phyloP scores from a whole-genome alignment of 768 basidiomycete species.

The Omphalotus guepiniiformis region DNA sequence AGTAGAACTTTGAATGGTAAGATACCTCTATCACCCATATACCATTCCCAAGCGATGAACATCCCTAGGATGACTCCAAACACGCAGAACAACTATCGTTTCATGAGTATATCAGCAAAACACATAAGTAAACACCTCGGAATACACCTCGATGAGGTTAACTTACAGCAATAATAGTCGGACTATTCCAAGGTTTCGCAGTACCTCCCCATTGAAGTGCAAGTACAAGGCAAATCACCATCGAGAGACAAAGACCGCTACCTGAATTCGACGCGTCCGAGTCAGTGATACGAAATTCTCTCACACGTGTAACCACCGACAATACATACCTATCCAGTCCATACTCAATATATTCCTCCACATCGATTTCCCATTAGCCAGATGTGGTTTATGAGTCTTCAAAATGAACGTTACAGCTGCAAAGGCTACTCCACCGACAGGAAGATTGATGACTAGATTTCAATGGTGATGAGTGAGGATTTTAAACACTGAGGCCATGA shows the following conservation, averaged over 20 bases:
- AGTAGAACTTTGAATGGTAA: background rate
- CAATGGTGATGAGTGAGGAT: too few species aligned
- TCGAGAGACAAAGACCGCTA: too few species aligned
- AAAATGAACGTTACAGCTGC: conserved; percentile 10
- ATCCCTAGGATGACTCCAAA: conserved; percentile 9
- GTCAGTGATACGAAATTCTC: too few species aligned
- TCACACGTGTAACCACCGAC: too few species aligned
- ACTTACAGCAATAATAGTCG: conserved; percentile 15
- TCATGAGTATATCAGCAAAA: too few species aligned
- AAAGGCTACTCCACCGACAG: conserved; percentile 17
- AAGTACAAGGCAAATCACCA: conserved; percentile 34
- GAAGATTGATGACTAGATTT: conserved; percentile 19
- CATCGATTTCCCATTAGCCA: too few species aligned
- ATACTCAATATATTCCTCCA: too few species aligned
- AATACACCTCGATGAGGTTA: background rate
- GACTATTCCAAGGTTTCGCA: conserved; percentile 33
- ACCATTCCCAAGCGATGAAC: conserved; percentile 13
- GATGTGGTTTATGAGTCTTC: too few species aligned
- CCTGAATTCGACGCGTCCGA: too few species aligned
- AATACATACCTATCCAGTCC: too few species aligned
- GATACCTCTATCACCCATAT: conserved; percentile 13
- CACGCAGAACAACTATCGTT: conserved; percentile 13
- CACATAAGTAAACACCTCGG: too few species aligned
- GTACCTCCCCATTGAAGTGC: conserved; percentile 44
- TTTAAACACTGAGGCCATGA: too few species aligned